phyloP scores from a whole-genome alignment of 2,329 filamentous ascomycete species.

The Fusarium nanum region DNA sequence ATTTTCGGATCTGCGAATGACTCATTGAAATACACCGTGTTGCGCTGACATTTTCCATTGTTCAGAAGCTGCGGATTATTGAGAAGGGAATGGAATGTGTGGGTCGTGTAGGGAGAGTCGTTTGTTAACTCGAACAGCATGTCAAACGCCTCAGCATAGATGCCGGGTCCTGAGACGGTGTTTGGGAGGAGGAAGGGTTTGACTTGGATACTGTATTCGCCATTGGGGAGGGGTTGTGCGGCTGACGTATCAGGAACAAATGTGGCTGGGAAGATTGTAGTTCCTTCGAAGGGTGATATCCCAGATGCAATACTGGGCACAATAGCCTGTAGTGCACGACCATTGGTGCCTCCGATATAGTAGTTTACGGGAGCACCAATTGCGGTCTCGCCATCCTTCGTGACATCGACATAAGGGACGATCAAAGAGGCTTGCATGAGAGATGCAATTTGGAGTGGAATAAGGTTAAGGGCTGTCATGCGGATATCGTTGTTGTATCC shows the following conservation, averaged over 20 bases:
- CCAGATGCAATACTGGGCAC: constrained; percentile 8
- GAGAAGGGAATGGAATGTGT: constrained; percentile 17
- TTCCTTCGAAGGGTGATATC: constrained; percentile 18
- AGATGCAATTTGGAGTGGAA: constrained; percentile 3
- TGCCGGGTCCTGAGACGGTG: constrained; percentile 9
- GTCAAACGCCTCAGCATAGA: constrained; percentile 21
- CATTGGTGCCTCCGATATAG: constrained; percentile 19
- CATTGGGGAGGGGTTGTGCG: background rate
- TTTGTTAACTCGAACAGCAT: constrained; percentile 1
- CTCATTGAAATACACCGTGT: constrained; percentile 23
- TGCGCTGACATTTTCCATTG: constrained; percentile 18
- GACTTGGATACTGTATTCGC: background rate
- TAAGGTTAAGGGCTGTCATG: constrained; percentile 18
- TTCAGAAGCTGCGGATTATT: constrained; percentile 18
- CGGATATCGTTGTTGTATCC: constrained; percentile 17
- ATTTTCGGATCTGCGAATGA: constrained; percentile 3
- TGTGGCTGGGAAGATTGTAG: constrained; percentile 3
- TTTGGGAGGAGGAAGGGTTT: constrained; percentile 21
- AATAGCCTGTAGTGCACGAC: background rate
- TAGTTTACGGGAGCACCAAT: constrained; percentile 5
- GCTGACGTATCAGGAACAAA: constrained; percentile 3
- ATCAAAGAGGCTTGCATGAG: constrained; percentile 20
- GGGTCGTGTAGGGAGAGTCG: constrained; percentile 4
- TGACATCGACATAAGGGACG: constrained; percentile 15
- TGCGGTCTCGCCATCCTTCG: constrained; percentile 2